phyloP scores from a whole-genome alignment of 2,329 filamentous ascomycete species.

The Exserohilum rostratum region DNA sequence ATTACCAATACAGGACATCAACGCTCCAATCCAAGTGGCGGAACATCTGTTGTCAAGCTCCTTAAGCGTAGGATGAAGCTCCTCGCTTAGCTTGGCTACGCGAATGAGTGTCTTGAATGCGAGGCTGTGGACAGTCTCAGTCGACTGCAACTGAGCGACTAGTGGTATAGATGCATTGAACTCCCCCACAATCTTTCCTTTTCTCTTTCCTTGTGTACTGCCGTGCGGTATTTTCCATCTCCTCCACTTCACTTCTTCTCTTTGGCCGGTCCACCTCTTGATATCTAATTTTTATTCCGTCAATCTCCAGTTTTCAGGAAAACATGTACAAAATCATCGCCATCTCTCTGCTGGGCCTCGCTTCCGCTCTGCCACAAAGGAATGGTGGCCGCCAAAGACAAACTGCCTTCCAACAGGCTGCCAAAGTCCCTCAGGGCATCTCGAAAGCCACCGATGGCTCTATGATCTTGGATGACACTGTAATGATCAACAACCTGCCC shows the following conservation, averaged over 20 bases:
- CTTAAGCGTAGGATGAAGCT: constrained; percentile 22
- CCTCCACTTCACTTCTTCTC: constrained; percentile 4
- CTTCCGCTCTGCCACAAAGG: constrained; percentile 33
- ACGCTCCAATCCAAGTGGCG: constrained; percentile 1
- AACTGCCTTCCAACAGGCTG: constrained; percentile 45
- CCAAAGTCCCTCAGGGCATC: constrained; percentile 44
- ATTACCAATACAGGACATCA: constrained; percentile 7
- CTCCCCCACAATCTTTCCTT: not conserved
- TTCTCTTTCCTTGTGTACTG: constrained; percentile 13
- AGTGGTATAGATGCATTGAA: not conserved
- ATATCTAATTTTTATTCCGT: constrained; percentile 25
- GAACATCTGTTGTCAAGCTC: constrained; percentile 22
- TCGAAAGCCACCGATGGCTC: constrained; percentile 59
- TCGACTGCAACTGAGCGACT: not conserved
- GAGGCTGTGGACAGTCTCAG: not conserved
- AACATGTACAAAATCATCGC: constrained; percentile 19
- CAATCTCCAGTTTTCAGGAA: not conserved
- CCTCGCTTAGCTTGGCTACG: constrained; percentile 27
- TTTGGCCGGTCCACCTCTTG: constrained; percentile 36
- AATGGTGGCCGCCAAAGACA: constrained; percentile 16
- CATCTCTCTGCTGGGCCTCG: constrained; percentile 29
- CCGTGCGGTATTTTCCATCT: constrained; percentile 5
- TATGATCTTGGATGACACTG: constrained; percentile 62
- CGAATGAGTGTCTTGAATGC: constrained; percentile 3
- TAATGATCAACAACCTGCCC: constrained; percentile 59